Conservation (phyloP, 306 rosid genomes). For the Medicago ruthenica region DNA sequence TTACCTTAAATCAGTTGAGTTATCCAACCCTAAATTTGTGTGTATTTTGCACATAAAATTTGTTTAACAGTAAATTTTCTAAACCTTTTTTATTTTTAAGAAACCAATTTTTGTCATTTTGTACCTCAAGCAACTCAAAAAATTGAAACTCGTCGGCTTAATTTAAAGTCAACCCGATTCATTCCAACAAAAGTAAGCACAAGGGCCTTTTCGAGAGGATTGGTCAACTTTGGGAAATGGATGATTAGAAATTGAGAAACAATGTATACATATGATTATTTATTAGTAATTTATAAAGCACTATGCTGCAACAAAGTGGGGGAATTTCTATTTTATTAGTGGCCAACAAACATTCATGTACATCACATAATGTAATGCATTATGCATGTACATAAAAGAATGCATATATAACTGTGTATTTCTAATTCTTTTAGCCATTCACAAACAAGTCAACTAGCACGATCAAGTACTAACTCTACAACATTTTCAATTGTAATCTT, state of each 20-base stretch:
- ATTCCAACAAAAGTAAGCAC: background rate
- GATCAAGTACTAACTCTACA: background rate
- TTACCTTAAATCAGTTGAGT: too few species aligned
- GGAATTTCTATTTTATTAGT: conserved; percentile 30
- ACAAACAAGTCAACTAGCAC: conserved; percentile 37
- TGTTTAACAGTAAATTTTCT: too few species aligned
- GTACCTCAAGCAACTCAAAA: background rate
- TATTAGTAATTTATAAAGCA: conserved; percentile 38
- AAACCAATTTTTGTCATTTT: background rate
- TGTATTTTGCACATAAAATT: background rate
- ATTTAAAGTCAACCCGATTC: background rate
- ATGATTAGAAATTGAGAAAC: conserved; percentile 22
- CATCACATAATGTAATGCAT: conserved; percentile 9
- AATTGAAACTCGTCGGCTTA: conserved; percentile 8
- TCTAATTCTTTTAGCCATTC: conserved; percentile 21
- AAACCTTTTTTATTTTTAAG: conserved; percentile 8
- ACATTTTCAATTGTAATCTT: background rate
- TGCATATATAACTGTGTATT: background rate
- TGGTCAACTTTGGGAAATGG: conserved; percentile 44
- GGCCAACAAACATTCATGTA: conserved; percentile 45
- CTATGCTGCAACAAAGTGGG: conserved; percentile 37
- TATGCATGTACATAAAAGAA: background rate
- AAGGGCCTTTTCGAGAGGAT: background rate
- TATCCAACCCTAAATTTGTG: too few species aligned
- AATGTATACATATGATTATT: background rate